These are phyloP conservation scores for Trichoderma hamatum DNA, from an alignment of 2,329 filamentous ascomycete genomes.

Conservation along the genomic window DNA sequence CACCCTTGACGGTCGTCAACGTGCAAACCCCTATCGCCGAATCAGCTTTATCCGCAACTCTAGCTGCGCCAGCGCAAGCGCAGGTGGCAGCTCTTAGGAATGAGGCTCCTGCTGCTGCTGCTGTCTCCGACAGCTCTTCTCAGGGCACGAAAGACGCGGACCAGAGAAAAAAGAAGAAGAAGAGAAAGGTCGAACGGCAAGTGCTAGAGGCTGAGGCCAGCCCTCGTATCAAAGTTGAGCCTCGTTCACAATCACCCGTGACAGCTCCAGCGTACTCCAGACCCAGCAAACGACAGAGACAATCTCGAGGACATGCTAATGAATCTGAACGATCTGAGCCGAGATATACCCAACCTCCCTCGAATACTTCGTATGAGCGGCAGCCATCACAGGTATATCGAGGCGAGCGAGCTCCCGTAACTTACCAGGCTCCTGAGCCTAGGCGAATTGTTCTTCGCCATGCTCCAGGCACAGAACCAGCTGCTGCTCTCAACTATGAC, in stretches of 20 bases:
- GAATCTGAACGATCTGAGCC: slow-evolving; percentile 42
- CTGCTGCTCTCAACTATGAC: slow-evolving; percentile 34
- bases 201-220: slow-evolving; percentile 51
- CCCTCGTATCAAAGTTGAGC: slow-evolving; percentile 66
- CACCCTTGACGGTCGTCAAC: slow-evolving; percentile 57
- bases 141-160: slow-evolving; percentile 53
- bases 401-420: slow-evolving; percentile 39
- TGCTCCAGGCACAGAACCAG: slow-evolving; percentile 34
- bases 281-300: slow-evolving; percentile 60
- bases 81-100: slow-evolving; percentile 62
- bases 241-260: slow-evolving; percentile 64
- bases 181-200: slow-evolving; percentile 56
- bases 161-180: slow-evolving; percentile 58
- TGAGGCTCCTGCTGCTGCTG: slow-evolving; percentile 52
- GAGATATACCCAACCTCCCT: slow-evolving; percentile 46
- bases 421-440: slow-evolving; percentile 39
- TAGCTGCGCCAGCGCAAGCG: slow-evolving; percentile 50
- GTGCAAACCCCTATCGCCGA: slow-evolving; percentile 33
- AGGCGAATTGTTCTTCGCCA: slow-evolving; percentile 35
- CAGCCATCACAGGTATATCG: slow-evolving; percentile 36
- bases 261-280: slow-evolving; percentile 55
- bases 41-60: slow-evolving; percentile 7
- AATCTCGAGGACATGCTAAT: slow-evolving; percentile 46
- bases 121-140: slow-evolving; percentile 64
- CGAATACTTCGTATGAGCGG: slow-evolving; percentile 42